These are phyloP conservation scores for Cucumis melo DNA, from an alignment of 306 rosid species.

Conservation along the genomic window DNA sequence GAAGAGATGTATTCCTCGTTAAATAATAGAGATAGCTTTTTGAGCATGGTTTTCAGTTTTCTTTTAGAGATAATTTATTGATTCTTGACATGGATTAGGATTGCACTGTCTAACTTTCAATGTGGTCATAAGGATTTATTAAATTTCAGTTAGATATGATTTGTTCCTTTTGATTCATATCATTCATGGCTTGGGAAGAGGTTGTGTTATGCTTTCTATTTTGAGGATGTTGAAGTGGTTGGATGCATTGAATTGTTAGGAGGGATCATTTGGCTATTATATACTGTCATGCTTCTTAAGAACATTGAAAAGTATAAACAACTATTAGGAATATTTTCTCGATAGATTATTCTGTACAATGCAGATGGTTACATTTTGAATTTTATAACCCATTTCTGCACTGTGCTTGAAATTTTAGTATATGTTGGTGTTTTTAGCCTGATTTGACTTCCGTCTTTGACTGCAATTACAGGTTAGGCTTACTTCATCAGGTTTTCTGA, in stretches of 20 bases:
- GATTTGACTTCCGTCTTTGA: constrained; percentile 29
- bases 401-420: constrained; percentile 1
- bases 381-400: not conserved
- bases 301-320: not conserved
- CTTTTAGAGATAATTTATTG: not conserved
- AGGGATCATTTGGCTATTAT: not conserved
- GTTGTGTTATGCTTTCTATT: not conserved
- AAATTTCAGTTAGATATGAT: not conserved
- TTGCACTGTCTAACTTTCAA: not conserved
- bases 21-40: not conserved
- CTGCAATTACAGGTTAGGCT: constrained; percentile 31
- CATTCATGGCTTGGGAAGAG: not conserved
- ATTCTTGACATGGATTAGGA: not conserved
- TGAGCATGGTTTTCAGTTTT: not conserved
- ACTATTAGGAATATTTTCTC: not conserved
- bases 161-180: not conserved
- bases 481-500: constrained; percentile 35
- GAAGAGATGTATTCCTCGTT: not conserved
- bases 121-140: not conserved
- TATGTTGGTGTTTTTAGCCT: constrained; percentile 5
- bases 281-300: not conserved
- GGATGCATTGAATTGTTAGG: not conserved
- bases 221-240: not conserved
- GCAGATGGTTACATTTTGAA: not conserved
- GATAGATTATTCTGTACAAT: not conserved